Evolutionary conservation across 352 stramenopile genomes (phyloP), one percentile per base, ranked within the genome.

Genomic region (Phytophthora foliorum): DNA sequence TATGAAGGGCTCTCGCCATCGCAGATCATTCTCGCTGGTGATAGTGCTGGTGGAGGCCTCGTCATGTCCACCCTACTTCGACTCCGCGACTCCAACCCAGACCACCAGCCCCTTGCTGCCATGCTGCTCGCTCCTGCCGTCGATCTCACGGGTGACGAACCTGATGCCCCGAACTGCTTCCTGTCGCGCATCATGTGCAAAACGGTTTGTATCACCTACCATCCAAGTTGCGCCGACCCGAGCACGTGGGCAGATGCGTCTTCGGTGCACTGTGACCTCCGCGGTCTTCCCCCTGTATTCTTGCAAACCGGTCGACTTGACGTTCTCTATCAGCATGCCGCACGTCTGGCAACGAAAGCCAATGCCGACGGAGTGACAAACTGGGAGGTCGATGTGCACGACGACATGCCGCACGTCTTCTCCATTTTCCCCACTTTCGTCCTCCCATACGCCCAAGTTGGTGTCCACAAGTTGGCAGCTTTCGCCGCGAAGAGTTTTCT

Each of bases 1-100:
- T 38, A 80, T 14, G 54, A 77, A 34, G 41, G 62, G 0, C 27
- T 90, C 13, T 44, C 53, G 4, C 74, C 79, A 1, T 59, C 61
- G 7, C 66, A 72, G 19, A 74, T 90, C 49, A 76, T 89, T 21
- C 2, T 90, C 9, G 75, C 70, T 17, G 81, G 81, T 4, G 81
- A 88, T 55, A 88, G 79, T 36, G 79, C 79, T 1, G 79, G 81
- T 19, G 81, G 54, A 21, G 75, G 70, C 2, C 77, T 90, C 29
- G 72, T 75, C 19, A 67, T 88, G 67, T 85, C 81, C 36, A 75
- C 64, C 5, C 34, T 90, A 13, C 67, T 90, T 16, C 69, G 81
- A 17, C 36, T 88, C 1, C 74, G 79, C 2, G 69, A 81, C 4
- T 49, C 50, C 34, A 63, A 67, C 0, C 50, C 42, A 5, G 27